Conservation (phyloP, 2,329 filamentous ascomycete genomes). For the Ophiostoma australiae region DNA sequence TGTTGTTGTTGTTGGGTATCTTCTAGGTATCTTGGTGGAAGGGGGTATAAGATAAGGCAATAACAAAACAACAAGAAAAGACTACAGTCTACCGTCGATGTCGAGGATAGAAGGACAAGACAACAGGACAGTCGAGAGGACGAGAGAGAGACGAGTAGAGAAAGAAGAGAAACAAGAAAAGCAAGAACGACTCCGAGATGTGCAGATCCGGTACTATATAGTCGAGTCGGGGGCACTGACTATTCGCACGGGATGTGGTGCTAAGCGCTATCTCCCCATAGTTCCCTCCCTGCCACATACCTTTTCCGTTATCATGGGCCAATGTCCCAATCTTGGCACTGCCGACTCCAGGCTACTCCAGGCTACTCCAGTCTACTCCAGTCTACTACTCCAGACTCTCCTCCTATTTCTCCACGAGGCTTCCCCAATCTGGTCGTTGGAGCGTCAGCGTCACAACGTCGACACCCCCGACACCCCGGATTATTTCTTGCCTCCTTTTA, state of each 20-base stretch:
- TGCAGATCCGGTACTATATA: slow-evolving; percentile 8
- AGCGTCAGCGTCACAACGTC: slow-evolving; percentile 1
- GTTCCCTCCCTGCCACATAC: not conserved
- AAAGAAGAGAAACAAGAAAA: not conserved
- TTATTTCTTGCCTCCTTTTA: not conserved
- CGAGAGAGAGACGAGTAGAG: not conserved
- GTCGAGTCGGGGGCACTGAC: not conserved
- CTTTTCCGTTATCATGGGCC: not conserved
- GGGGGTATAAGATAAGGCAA: not conserved
- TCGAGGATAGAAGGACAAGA: not conserved
- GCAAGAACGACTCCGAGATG: not conserved
- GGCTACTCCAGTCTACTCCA: not conserved
- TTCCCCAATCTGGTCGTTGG: not conserved
- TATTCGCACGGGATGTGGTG: not conserved
- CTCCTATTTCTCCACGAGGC: not conserved
- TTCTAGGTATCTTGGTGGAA: not conserved
- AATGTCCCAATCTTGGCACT: not conserved
- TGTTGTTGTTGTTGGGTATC: not conserved
- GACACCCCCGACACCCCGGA: not conserved
- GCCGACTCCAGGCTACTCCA: not conserved
- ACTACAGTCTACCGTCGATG: not conserved
- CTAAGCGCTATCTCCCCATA: not conserved
- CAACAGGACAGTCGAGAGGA: not conserved
- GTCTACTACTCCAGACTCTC: slow-evolving; percentile 4
- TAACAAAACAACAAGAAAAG: not conserved